A percentile compares a stretch with the other conserved stretches of the same genome.
Conservation (phyloP, 257 asterid genomes). For the Nicotiana paniculata region DNA sequence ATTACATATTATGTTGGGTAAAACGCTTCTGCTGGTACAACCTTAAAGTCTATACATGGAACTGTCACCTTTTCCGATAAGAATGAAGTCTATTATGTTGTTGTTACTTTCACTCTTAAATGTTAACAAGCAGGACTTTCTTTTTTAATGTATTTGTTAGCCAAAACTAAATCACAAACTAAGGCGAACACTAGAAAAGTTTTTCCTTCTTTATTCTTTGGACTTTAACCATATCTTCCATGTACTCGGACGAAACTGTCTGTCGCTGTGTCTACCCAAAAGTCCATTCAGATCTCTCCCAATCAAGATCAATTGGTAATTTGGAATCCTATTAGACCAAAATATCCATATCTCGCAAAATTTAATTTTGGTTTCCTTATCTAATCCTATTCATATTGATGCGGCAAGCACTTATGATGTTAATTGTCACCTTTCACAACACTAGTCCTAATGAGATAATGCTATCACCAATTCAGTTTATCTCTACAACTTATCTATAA, state of each 20-base stretch:
- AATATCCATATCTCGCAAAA: no score
- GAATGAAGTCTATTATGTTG: background rate
- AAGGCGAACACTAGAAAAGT: background rate
- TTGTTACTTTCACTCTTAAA: background rate
- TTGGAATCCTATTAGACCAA: no score
- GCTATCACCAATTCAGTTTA: no score
- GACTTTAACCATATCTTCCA: background rate
- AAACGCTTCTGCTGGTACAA: background rate
- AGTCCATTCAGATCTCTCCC: no score
- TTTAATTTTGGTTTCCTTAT: no score
- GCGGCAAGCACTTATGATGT: no score
- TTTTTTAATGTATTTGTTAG: background rate
- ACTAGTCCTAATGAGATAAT: no score
- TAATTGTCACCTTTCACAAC: no score
- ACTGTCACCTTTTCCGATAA: background rate
- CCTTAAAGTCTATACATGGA: background rate
- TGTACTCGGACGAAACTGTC: background rate
- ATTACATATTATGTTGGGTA: background rate
- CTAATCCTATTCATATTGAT: no score
- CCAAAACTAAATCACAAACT: background rate
- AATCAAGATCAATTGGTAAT: no score
- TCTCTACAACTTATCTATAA: no score
- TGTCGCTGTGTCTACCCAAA: no score
- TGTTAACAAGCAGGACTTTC: background rate
- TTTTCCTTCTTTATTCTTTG: background rate